phyloP scores from a whole-genome alignment of 768 basidiomycete species.

The Solioccasus polychromus region DNA sequence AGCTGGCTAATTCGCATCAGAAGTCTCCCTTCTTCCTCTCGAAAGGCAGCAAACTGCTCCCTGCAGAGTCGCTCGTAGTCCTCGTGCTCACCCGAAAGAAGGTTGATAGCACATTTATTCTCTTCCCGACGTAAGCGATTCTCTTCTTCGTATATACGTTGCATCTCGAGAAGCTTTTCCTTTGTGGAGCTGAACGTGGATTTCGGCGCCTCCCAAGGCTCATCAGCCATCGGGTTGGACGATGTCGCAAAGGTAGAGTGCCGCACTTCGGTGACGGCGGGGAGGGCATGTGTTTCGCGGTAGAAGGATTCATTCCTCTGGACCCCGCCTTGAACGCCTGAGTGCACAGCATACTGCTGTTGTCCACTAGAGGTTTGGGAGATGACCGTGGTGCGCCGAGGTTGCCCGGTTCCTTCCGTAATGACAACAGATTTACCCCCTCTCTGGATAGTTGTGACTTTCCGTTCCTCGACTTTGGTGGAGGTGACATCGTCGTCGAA shows the following conservation, averaged over 20 bases:
- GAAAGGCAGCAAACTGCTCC: too few relatives aligned
- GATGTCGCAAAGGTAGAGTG: too few relatives aligned
- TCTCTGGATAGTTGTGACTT: background rate
- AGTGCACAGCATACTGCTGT: too few relatives aligned
- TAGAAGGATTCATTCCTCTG: too few relatives aligned
- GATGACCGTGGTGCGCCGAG: background rate
- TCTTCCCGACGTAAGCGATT: too few relatives aligned
- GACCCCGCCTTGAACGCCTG: too few relatives aligned
- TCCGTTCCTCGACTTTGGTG: background rate
- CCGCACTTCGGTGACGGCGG: too few relatives aligned
- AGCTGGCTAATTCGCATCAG: background rate
- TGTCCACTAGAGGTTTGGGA: background rate
- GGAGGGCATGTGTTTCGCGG: too few relatives aligned
- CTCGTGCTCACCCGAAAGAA: too few relatives aligned
- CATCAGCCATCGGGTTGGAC: background rate
- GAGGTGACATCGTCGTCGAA: too few relatives aligned
- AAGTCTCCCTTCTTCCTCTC: slow-evolving; percentile 2
- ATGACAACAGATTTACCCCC: background rate
- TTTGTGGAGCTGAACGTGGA: background rate
- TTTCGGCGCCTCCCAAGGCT: background rate
- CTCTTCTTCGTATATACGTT: slow-evolving; percentile 2
- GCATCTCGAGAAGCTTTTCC: background rate
- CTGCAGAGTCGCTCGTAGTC: too few relatives aligned
- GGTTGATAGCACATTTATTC: too few relatives aligned
- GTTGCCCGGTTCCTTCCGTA: background rate